Conservation (phyloP, 768 basidiomycete genomes). For the Mycena sanguinolenta region DNA sequence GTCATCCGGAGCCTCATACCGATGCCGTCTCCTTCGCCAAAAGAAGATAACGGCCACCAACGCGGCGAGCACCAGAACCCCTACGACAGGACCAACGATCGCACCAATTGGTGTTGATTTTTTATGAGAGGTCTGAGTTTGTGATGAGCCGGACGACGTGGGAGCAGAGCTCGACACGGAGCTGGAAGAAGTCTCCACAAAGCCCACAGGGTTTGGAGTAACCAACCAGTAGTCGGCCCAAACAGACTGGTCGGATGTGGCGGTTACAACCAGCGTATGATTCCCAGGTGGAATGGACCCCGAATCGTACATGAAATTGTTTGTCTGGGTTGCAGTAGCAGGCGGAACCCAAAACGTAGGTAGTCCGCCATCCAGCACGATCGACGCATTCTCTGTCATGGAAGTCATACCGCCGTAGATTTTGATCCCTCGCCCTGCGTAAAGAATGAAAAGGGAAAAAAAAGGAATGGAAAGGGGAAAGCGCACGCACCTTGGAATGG, state of each 20-base stretch:
- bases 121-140: not conserved
- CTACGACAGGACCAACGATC: conserved; percentile 5
- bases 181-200: not conserved
- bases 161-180: not conserved
- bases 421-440: not conserved
- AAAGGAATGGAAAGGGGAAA: too few relatives aligned
- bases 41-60: not conserved
- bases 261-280: conserved; percentile 21
- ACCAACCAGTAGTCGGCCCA: conserved; percentile 26
- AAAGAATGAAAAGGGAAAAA: not conserved
- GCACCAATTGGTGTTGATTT: not conserved
- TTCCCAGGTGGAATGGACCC: not conserved
- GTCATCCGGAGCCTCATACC: too few relatives aligned
- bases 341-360: conserved; percentile 8
- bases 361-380: conserved; percentile 5
- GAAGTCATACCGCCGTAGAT: conserved; percentile 21
- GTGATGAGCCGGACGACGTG: not conserved
- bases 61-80: not conserved
- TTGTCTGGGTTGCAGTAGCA: not conserved
- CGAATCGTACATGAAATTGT: conserved; percentile 23
- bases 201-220: not conserved
- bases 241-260: not conserved
- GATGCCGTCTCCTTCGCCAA: not conserved
- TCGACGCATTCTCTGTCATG: not conserved
- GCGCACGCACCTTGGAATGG: conserved; percentile 14